Evolutionary conservation across 225 moss, liverwort and hornwort genomes (phyloP).

Genomic region (Polytrichum commune): DNA sequence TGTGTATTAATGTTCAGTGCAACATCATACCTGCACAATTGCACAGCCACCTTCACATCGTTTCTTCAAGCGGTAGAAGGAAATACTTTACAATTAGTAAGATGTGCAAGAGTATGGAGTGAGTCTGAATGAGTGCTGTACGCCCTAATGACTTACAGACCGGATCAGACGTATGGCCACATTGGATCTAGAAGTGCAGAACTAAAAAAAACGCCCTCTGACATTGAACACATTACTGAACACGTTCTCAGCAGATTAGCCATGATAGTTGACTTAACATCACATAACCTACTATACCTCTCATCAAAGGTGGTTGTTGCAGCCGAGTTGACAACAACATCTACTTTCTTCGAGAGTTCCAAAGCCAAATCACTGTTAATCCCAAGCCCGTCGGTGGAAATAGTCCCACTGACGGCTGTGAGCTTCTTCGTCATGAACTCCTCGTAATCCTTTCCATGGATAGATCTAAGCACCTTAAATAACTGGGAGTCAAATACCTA

Average conservation of each 20-base stretch:
- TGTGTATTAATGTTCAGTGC: constrained; percentile 25
- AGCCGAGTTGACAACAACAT: constrained; percentile 77
- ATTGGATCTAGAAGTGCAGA: no score
- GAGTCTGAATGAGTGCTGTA: no score
- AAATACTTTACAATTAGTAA: background rate
- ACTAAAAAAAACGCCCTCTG: no score
- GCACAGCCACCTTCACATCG: background rate
- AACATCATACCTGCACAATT: constrained; percentile 30
- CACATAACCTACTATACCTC: constrained; percentile 27
- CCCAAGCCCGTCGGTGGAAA: constrained; percentile 60
- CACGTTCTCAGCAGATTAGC: no score
- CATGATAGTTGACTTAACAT: no score
- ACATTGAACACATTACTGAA: no score
- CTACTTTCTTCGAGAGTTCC: constrained; percentile 40
- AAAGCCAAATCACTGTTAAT: constrained; percentile 21
- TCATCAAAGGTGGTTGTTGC: constrained; percentile 83
- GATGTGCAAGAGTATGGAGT: no score
- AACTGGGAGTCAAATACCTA: constrained; percentile 63
- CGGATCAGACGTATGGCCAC: no score
- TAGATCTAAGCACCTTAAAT: constrained; percentile 49
- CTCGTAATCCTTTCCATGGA: constrained; percentile 56
- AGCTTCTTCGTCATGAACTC: constrained; percentile 59
- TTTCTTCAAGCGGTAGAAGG: background rate
- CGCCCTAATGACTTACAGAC: no score
- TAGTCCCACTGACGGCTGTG: constrained; percentile 66